These are phyloP conservation scores for Zizania palustris DNA, from an alignment of 202 grass and related monocot species.

Conservation along the genomic window DNA sequence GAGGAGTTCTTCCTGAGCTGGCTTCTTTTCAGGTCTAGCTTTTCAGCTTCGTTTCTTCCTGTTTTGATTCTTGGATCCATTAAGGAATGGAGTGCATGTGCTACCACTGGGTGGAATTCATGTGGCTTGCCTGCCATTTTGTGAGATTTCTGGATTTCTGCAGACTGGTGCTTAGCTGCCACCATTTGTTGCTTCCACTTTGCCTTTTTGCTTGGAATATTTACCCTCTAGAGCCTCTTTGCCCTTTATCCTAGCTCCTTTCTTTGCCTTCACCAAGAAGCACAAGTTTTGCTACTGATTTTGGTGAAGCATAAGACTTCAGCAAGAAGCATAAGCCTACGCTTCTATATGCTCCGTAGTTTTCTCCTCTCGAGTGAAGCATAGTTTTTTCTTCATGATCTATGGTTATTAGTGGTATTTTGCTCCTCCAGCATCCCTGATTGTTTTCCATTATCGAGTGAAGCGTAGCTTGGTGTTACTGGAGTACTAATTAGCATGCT, in stretches of 20 bases:
- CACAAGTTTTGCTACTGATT: constrained; percentile 27
- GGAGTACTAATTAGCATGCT: not conserved
- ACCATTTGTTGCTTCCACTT: constrained; percentile 25
- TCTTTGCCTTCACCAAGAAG: constrained; percentile 41
- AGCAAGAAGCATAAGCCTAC: not conserved
- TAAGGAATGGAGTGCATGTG: constrained; percentile 9
- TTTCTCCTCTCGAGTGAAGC: constrained; percentile 8
- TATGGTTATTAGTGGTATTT: not conserved
- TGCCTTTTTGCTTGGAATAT: constrained; percentile 48
- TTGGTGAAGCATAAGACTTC: constrained; percentile 12
- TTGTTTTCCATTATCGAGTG: too few relatives aligned
- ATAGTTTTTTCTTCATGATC: not conserved
- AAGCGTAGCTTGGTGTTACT: constrained; percentile 9
- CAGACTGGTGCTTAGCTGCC: constrained; percentile 21
- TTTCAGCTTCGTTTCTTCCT: constrained; percentile 8
- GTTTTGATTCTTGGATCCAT: constrained; percentile 42
- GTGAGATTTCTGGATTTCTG: constrained; percentile 26
- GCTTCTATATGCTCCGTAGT: not conserved
- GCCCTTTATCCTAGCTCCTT: constrained; percentile 15
- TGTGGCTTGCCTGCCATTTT: constrained; percentile 38
- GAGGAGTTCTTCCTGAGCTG: constrained; percentile 32
- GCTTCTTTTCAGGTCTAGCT: constrained; percentile 41
- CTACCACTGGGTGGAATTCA: not conserved
- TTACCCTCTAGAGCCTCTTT: constrained; percentile 29
- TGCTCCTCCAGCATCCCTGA: not conserved